These are phyloP conservation scores for Rosa multiflora DNA, from an alignment of 306 rosid species.

Conservation along the genomic window DNA sequence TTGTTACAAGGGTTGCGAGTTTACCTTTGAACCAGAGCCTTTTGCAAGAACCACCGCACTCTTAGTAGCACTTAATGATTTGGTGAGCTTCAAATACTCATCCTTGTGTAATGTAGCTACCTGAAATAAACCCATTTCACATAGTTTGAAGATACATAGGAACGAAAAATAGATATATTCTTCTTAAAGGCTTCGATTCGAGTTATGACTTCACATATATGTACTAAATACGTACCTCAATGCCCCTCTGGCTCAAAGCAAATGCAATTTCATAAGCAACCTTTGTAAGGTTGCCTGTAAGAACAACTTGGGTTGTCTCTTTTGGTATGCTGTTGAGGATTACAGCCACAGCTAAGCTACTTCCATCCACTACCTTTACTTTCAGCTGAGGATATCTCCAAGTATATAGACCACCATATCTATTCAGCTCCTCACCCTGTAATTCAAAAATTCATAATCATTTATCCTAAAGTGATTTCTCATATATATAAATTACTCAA, in stretches of 20 bases:
- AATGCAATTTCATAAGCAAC: conserved; percentile 52
- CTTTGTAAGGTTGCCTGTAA: conserved; percentile 52
- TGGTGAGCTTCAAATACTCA: conserved; percentile 39
- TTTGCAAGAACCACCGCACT: conserved; percentile 38
- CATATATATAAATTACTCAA: not conserved
- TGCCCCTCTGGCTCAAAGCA: conserved; percentile 42
- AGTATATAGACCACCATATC: conserved; percentile 2
- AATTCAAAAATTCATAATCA: not conserved
- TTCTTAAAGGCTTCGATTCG: not conserved
- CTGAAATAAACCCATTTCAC: conserved; percentile 26
- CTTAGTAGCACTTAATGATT: conserved; percentile 21
- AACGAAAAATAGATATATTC: not conserved
- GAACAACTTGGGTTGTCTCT: conserved; percentile 40
- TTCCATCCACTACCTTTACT: not conserved
- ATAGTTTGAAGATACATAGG: not conserved
- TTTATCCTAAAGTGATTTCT: not conserved
- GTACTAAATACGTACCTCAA: conserved; percentile 36
- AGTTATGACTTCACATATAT: not conserved
- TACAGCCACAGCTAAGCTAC: conserved; percentile 27
- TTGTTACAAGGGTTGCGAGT: not conserved
- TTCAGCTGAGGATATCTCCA: not conserved
- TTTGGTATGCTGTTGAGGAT: conserved; percentile 34
- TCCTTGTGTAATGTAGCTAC: conserved; percentile 35
- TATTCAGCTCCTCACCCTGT: not conserved
- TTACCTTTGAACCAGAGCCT: conserved; percentile 43